Percentiles rank a stretch among this genome's conserved stretches.
Evolutionary conservation across 371 early-diverging fungal genomes (phyloP).

Genomic region (Phascolomyces articulosus): DNA sequence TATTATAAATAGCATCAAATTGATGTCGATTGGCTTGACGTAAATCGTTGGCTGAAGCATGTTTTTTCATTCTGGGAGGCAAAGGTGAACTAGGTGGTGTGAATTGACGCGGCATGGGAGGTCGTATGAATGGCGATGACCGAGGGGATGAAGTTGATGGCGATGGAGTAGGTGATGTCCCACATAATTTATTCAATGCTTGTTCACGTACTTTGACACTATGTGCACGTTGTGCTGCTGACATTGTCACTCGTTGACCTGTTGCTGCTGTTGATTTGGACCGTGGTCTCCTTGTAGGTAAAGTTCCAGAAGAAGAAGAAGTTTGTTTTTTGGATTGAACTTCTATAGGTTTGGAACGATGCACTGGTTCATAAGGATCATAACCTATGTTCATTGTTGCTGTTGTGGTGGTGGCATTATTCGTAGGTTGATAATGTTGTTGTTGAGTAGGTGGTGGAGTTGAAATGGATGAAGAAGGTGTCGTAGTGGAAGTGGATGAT

Average conservation of each 20-base stretch:
- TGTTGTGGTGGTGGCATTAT: too few species aligned
- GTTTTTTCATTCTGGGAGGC: too few species aligned
- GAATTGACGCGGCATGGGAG: conserved; percentile 3
- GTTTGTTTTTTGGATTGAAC: neutral
- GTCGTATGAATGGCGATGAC: neutral
- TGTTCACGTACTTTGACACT: conserved; percentile 7
- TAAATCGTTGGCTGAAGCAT: neutral
- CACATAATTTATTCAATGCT: conserved; percentile 2
- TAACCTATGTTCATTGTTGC: neutral
- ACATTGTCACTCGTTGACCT: neutral
- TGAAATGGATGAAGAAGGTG: neutral
- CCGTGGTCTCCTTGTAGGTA: neutral
- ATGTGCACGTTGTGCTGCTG: neutral
- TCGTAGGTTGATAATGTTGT: too few species aligned
- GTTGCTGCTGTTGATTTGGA: conserved; percentile 5
- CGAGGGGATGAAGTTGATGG: neutral
- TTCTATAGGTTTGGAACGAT: neutral
- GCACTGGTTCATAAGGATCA: neutral
- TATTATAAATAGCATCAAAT: neutral
- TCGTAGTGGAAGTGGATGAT: neutral
- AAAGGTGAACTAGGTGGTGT: conserved; percentile 5
- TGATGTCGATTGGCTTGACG: conserved; percentile 1
- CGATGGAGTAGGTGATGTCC: neutral
- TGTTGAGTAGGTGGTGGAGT: neutral
- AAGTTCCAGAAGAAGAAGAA: neutral